A percentile compares a stretch with the other conserved stretches of the same genome.
These are phyloP conservation scores for Nothophaeocryptopus gaeumannii DNA, from an alignment of 2,329 filamentous ascomycete genomes.

Conservation along the genomic window DNA sequence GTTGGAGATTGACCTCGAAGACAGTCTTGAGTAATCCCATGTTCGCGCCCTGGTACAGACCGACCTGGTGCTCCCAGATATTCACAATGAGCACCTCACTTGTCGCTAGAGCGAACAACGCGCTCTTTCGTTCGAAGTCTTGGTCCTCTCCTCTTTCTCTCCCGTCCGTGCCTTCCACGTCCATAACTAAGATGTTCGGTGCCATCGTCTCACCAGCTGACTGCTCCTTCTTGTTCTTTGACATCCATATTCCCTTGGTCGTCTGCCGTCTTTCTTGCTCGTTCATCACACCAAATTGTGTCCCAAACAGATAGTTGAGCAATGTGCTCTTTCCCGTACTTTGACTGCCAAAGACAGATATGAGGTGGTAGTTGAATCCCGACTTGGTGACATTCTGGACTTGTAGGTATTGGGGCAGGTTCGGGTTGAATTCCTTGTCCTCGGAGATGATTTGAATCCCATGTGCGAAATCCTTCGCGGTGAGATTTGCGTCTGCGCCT, in stretches of 20 bases:
- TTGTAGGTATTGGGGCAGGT: slow-evolving; percentile 76
- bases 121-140: slow-evolving; percentile 98
- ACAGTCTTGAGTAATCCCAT: slow-evolving; percentile 99
- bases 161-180: slow-evolving; percentile 96
- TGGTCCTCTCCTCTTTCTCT: slow-evolving; percentile 96
- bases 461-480: slow-evolving; percentile 74
- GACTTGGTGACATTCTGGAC: slow-evolving; percentile 76
- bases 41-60: slow-evolving; percentile 95
- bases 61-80: slow-evolving; percentile 99
- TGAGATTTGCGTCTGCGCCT: slow-evolving; percentile 63
- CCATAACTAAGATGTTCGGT: slow-evolving; percentile 98
- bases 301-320: slow-evolving; percentile 92
- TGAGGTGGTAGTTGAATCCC: slow-evolving; percentile 98
- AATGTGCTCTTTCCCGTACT: slow-evolving; percentile 98
- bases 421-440: slow-evolving; percentile 92
- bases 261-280: slow-evolving; percentile 92
- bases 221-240: slow-evolving; percentile 76
- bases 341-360: slow-evolving; percentile 97
- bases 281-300: slow-evolving; percentile 95
- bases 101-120: slow-evolving; percentile 91
- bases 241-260: slow-evolving; percentile 99
- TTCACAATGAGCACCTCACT: slow-evolving; percentile 98
- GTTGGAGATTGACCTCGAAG: slow-evolving; percentile 95
- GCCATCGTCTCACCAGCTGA: slow-evolving; percentile 65
- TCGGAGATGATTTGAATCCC: slow-evolving; percentile 96